Evolutionary conservation across 257 asterid species (phyloP).

Genomic region (Jacaranda mimosifolia): DNA sequence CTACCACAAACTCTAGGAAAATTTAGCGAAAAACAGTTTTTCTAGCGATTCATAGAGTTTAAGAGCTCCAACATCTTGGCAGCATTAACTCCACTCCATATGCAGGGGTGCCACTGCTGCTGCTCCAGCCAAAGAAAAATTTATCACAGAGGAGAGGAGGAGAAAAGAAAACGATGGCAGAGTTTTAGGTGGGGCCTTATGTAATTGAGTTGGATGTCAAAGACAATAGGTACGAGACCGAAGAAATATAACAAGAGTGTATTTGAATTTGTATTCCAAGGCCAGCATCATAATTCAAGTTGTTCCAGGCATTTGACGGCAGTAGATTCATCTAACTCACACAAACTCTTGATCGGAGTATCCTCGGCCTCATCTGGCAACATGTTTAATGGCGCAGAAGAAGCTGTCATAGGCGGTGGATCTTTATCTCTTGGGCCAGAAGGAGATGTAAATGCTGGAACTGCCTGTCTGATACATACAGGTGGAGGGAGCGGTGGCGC

Average conservation of each 20-base stretch:
- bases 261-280: not conserved
- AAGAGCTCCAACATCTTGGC: too few species aligned
- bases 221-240: too few species aligned
- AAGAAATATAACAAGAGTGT: not conserved
- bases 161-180: too few species aligned
- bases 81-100: too few species aligned
- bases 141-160: not conserved
- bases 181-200: too few species aligned
- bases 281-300: slow-evolving; percentile 57
- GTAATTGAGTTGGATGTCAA: too few species aligned
- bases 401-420: slow-evolving; percentile 11
- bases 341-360: slow-evolving; percentile 28
- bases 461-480: slow-evolving; percentile 63
- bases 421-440: slow-evolving; percentile 31
- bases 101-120: too few species aligned
- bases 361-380: slow-evolving; percentile 35
- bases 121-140: not conserved
- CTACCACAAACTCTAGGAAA: too few species aligned
- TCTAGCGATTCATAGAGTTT: too few species aligned
- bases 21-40: too few species aligned
- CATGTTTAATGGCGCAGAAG: slow-evolving; percentile 27
- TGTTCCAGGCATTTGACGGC: slow-evolving; percentile 67
- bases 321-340: slow-evolving; percentile 58
- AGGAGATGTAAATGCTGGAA: slow-evolving; percentile 58
- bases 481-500: slow-evolving; percentile 73